These are phyloP conservation scores for Penicillium herquei DNA, from an alignment of 495 filamentous ascomycete genomes.

Conservation along the genomic window DNA sequence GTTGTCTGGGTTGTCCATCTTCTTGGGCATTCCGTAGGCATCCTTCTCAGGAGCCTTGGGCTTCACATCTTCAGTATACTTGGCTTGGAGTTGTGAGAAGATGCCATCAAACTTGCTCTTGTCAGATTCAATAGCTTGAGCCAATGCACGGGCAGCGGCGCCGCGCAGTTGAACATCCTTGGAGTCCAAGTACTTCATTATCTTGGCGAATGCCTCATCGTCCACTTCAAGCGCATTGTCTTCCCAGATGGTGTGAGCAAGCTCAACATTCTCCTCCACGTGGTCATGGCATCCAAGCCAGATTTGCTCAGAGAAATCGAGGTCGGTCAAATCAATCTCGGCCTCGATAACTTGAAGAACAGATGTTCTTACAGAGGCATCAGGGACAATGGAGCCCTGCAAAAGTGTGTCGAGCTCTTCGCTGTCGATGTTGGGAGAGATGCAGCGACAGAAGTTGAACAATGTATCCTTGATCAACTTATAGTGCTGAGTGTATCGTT, in stretches of 20 bases:
- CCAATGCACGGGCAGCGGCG: slow-evolving; percentile 80
- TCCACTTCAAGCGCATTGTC: slow-evolving; percentile 80
- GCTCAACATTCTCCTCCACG: slow-evolving; percentile 79
- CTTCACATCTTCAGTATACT: slow-evolving; percentile 75
- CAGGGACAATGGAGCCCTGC: slow-evolving; percentile 70
- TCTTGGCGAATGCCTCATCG: slow-evolving; percentile 56
- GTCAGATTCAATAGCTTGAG: slow-evolving; percentile 63
- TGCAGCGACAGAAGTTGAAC: slow-evolving; percentile 73
- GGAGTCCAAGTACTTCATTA: slow-evolving; percentile 76
- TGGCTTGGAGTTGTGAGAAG: slow-evolving; percentile 59
- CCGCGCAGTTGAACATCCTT: slow-evolving; percentile 76
- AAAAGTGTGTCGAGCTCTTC: slow-evolving; percentile 71
- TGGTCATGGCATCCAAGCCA: slow-evolving; percentile 94
- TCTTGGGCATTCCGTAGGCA: slow-evolving; percentile 88
- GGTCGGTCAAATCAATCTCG: slow-evolving; percentile 85
- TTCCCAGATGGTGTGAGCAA: slow-evolving; percentile 88
- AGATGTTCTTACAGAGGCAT: slow-evolving; percentile 77
- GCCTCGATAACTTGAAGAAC: slow-evolving; percentile 87
- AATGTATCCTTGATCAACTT: slow-evolving; percentile 91
- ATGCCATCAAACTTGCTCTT: slow-evolving; percentile 54
- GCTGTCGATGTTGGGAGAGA: slow-evolving; percentile 69
- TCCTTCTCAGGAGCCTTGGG: slow-evolving; percentile 79
- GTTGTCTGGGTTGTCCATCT: slow-evolving; percentile 76
- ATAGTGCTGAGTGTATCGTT: slow-evolving; percentile 87
- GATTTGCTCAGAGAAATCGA: slow-evolving; percentile 81